phyloP scores from a whole-genome alignment of 2,329 filamentous ascomycete species.

The Colletotrichum spaethianum region DNA sequence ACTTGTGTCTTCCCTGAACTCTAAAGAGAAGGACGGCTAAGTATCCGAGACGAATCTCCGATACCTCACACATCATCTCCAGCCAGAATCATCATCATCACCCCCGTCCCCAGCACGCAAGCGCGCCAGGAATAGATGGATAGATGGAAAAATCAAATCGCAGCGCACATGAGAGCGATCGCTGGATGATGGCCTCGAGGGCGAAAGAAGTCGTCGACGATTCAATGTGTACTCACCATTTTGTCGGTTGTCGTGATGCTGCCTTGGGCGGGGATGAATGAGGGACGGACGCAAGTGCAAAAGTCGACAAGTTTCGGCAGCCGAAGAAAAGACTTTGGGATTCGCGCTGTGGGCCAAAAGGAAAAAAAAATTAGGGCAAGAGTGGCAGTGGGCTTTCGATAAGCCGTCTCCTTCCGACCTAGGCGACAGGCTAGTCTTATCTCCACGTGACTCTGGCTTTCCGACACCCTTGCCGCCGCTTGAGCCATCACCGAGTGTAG shows the following conservation, averaged over 20 bases:
- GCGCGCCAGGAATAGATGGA: slow-evolving; percentile 53
- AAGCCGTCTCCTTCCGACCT: background rate
- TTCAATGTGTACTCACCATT: slow-evolving; percentile 38
- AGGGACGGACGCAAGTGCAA: background rate
- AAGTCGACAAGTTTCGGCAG: background rate
- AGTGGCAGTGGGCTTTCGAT: background rate
- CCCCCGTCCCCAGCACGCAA: slow-evolving; percentile 61
- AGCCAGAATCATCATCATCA: slow-evolving; percentile 79
- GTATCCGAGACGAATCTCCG: background rate
- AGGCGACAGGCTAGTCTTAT: slow-evolving; percentile 1
- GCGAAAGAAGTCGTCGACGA: slow-evolving; percentile 12
- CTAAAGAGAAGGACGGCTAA: slow-evolving; percentile 77
- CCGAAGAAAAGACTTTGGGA: slow-evolving; percentile 17
- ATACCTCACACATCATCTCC: slow-evolving; percentile 60
- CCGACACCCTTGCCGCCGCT: no score
- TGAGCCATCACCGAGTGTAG: background rate
- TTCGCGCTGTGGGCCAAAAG: slow-evolving; percentile 41
- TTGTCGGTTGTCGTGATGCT: slow-evolving; percentile 39
- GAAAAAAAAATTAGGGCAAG: slow-evolving; percentile 44
- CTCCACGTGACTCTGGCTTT: background rate
- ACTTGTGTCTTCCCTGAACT: slow-evolving; percentile 88
- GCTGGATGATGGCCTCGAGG: slow-evolving; percentile 29
- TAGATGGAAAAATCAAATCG: slow-evolving; percentile 49
- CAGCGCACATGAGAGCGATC: slow-evolving; percentile 44
- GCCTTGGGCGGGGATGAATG: slow-evolving; percentile 32